These are phyloP conservation scores for Pseudozyma sp. DNA, from an alignment of 1,284 basidiomycete genomes.

Conservation along the genomic window DNA sequence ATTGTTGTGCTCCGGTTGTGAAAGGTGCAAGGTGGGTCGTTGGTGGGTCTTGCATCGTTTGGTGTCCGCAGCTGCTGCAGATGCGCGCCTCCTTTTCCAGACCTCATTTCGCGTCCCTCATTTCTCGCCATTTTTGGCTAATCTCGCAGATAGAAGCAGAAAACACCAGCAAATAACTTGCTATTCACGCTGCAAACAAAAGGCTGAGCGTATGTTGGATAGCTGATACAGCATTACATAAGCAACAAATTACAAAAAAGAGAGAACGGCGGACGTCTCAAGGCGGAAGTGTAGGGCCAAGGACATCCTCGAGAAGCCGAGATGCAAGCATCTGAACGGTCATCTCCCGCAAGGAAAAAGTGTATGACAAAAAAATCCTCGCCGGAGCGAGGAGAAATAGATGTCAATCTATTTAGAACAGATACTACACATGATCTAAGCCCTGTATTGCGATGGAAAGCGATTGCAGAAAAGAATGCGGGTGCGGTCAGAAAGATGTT, in stretches of 20 bases:
- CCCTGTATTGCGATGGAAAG: slow-evolving; percentile 33
- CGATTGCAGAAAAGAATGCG: slow-evolving; percentile 5
- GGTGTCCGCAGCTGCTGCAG: slow-evolving; percentile 4
- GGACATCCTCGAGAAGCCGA: slow-evolving; percentile 52
- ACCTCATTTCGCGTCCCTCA: neutral
- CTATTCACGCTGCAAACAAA: neutral
- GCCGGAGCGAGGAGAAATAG: slow-evolving; percentile 57
- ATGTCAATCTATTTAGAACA: slow-evolving; percentile 63
- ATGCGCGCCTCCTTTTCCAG: neutral
- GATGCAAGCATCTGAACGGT: slow-evolving; percentile 51
- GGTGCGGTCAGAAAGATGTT: slow-evolving; percentile 19
- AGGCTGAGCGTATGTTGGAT: neutral
- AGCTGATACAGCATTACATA: slow-evolving; percentile 40
- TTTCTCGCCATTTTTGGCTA: too few relatives aligned
- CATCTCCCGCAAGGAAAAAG: slow-evolving; percentile 53
- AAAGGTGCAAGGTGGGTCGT: too few relatives aligned
- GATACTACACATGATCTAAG: slow-evolving; percentile 65
- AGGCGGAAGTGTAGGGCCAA: slow-evolving; percentile 57
- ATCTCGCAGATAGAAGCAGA: neutral
- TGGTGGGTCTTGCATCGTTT: neutral
- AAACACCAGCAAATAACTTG: neutral
- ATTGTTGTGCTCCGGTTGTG: too few relatives aligned
- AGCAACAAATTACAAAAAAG: slow-evolving; percentile 23
- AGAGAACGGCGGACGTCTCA: slow-evolving; percentile 52
- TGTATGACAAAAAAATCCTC: slow-evolving; percentile 49